Evolutionary conservation across 768 basidiomycete genomes (phyloP).

Genomic region (Arthromyces matolae): DNA sequence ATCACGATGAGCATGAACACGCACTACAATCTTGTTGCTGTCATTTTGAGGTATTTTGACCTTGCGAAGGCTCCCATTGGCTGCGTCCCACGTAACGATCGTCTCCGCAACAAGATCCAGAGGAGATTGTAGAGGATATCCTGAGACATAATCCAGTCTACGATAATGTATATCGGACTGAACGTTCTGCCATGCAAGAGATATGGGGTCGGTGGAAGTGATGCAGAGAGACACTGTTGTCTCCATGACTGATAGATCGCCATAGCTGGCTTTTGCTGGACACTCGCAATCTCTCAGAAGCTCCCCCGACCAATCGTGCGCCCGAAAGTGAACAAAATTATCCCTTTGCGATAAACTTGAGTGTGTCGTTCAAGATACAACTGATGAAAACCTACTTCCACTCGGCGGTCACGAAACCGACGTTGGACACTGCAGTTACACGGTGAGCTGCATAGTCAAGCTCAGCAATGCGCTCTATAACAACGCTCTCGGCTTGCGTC

Average conservation of each 20-base stretch:
- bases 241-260: background rate
- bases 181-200: background rate
- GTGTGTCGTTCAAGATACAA: background rate
- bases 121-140: background rate
- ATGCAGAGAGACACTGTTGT: slow-evolving; percentile 1
- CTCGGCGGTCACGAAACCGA: background rate
- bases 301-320: slow-evolving; percentile 5
- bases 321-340: slow-evolving; percentile 5
- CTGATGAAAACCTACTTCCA: background rate
- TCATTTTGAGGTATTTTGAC: slow-evolving; percentile 4
- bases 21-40: background rate
- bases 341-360: no score
- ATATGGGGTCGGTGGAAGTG: background rate
- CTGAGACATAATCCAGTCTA: background rate
- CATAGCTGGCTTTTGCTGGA: slow-evolving; percentile 7
- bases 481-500: background rate
- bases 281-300: slow-evolving; percentile 3
- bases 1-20: no score
- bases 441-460: background rate
- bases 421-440: background rate
- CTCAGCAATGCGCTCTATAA: background rate
- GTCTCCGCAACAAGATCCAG: background rate
- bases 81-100: slow-evolving; percentile 7
- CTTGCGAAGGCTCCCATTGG: slow-evolving; percentile 3
- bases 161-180: background rate